Conservation (phyloP, 2,329 filamentous ascomycete species). For the Coniochaeta hoffmannii region DNA sequence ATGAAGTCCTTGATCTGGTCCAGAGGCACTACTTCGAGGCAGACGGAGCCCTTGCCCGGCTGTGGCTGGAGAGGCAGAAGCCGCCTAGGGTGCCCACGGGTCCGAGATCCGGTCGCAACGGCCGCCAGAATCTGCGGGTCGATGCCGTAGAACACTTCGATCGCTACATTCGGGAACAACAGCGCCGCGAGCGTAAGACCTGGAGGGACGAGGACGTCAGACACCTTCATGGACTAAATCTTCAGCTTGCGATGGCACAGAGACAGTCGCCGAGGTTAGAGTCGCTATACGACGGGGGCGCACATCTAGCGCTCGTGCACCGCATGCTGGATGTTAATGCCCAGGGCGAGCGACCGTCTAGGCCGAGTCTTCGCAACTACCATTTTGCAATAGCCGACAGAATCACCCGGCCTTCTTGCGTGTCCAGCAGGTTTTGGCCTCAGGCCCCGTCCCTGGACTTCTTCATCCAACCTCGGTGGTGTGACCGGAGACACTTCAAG, state of each 20-base stretch:
- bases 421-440: not conserved
- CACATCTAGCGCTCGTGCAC: not conserved
- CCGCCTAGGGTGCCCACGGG: constrained; percentile 1
- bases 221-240: not conserved
- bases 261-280: not conserved
- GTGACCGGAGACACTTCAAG: not conserved
- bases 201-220: not conserved
- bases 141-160: not conserved
- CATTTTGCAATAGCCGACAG: not conserved
- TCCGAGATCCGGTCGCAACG: not conserved
- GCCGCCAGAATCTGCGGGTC: not conserved
- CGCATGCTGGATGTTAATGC: not conserved
- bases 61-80: constrained; percentile 10
- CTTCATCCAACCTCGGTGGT: not conserved
- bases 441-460: not conserved
- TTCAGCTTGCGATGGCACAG: not conserved
- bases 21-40: constrained; percentile 16
- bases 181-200: not conserved
- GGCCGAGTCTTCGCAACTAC: not conserved
- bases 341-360: not conserved
- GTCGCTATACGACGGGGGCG: constrained; percentile 10
- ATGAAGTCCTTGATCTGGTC: constrained; percentile 14
- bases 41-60: constrained; percentile 10
- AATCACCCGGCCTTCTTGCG: not conserved
- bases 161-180: not conserved